Conservation (phyloP, 208 protist genomes). For the Balamuthia mandrillaris region DNA sequence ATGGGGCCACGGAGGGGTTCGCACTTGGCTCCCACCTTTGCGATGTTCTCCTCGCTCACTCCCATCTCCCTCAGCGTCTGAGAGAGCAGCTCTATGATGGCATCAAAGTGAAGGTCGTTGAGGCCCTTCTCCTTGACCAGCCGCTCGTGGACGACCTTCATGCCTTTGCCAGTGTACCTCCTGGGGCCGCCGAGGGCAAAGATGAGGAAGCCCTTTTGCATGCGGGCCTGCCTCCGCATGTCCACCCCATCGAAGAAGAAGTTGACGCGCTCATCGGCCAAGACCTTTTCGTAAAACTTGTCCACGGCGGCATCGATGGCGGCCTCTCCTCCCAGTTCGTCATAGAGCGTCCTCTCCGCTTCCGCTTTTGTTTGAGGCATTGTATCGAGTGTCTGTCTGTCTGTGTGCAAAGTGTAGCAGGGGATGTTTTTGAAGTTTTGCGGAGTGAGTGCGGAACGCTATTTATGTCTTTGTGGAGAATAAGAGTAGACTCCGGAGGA, state of each 20-base stretch:
- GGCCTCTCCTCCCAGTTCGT: neutral
- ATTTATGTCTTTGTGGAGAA: too few relatives aligned
- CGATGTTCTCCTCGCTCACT: neutral
- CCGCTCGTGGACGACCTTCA: neutral
- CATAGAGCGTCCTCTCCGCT: neutral
- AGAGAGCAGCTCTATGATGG: slow-evolving; percentile 5
- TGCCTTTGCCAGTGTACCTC: slow-evolving; percentile 1
- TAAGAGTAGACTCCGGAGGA: too few relatives aligned
- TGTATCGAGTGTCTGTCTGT: too few relatives aligned
- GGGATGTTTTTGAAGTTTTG: too few relatives aligned
- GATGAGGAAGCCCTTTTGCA: slow-evolving; percentile 35
- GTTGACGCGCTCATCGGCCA: neutral
- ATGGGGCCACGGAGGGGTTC: neutral
- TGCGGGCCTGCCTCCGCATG: neutral
- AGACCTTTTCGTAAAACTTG: slow-evolving; percentile 32
- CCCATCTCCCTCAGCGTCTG: neutral
- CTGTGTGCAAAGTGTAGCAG: too few relatives aligned
- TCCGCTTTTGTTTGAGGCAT: too few relatives aligned
- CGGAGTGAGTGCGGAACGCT: too few relatives aligned
- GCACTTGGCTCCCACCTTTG: neutral
- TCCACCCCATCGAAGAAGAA: slow-evolving; percentile 18
- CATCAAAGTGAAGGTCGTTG: slow-evolving; percentile 18
- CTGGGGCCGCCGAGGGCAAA: slow-evolving; percentile 26
- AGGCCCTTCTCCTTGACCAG: slow-evolving; percentile 26
- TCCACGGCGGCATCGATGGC: slow-evolving; percentile 22